Percentiles rank a stretch among this genome's conserved stretches.
These are phyloP conservation scores for Xylariomycetidae sp. DNA, from an alignment of 2,329 filamentous ascomycete species.

Conservation along the genomic window DNA sequence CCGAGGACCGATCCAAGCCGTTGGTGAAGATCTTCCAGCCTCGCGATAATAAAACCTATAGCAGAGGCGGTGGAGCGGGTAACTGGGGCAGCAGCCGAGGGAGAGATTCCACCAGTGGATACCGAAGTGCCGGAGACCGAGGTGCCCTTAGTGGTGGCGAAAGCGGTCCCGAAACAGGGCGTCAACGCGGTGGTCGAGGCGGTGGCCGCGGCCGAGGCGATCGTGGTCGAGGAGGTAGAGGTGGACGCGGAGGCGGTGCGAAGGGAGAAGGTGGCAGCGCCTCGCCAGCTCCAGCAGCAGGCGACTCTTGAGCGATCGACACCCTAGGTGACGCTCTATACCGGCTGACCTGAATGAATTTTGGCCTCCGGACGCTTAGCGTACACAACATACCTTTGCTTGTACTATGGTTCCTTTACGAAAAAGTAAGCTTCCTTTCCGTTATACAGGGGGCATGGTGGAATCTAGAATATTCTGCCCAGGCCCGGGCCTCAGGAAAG, in stretches of 20 bases:
- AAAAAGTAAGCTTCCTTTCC: constrained; percentile 15
- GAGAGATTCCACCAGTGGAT: constrained; percentile 65
- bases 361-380: too few species aligned
- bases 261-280: constrained; percentile 55
- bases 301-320: constrained; percentile 36
- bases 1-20: constrained; percentile 72
- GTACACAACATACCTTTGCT: constrained; percentile 13
- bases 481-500: too few species aligned
- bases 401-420: constrained; percentile 20
- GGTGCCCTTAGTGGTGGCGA: constrained; percentile 60
- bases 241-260: constrained; percentile 29
- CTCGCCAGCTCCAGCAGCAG: constrained; percentile 49
- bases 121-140: constrained; percentile 78
- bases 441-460: constrained; percentile 20
- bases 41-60: constrained; percentile 50
- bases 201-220: constrained; percentile 56
- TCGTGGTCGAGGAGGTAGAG: constrained; percentile 49
- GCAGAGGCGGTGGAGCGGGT: constrained; percentile 57
- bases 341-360: too few species aligned
- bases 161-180: constrained; percentile 58
- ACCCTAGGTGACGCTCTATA: constrained; percentile 3
- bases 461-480: too few species aligned
- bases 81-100: constrained; percentile 64
- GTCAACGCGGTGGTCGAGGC: constrained; percentile 50
- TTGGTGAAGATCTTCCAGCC: constrained; percentile 80